Percentiles rank a stretch among this genome's conserved stretches.
These are phyloP conservation scores for Aquilaria agallochum DNA, from an alignment of 441 rosid genomes.

Conservation along the genomic window DNA sequence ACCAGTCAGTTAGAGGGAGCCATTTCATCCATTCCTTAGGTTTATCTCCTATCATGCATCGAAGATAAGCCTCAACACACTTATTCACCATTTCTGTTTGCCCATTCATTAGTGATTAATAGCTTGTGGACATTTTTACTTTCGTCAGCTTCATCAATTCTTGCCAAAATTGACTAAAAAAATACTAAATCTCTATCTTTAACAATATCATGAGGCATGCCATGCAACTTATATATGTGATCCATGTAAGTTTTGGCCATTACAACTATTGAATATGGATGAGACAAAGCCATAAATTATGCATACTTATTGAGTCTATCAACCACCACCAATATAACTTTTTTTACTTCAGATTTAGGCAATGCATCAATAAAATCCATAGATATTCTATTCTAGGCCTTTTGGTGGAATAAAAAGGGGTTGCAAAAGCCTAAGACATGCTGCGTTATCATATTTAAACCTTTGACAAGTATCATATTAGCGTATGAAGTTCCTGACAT, in stretches of 20 bases:
- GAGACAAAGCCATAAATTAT: neutral
- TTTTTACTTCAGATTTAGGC: neutral
- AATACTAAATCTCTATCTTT: neutral
- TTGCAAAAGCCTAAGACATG: neutral
- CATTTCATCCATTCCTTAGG: too few species aligned
- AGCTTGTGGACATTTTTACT: too few species aligned
- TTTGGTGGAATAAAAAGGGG: slow-evolving; percentile 1
- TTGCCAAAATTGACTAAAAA: neutral
- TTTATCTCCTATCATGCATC: too few species aligned
- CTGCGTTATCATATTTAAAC: too few species aligned
- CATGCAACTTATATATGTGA: too few species aligned
- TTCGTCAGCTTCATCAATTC: too few species aligned
- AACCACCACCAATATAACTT: neutral
- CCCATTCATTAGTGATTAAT: too few species aligned
- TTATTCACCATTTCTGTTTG: too few species aligned
- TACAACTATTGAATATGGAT: too few species aligned
- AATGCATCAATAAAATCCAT: neutral
- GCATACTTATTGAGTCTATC: neutral
- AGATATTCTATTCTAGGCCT: neutral
- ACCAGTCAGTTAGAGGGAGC: too few species aligned
- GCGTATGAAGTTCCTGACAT: neutral
- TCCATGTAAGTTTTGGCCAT: too few species aligned
- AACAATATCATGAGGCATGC: neutral
- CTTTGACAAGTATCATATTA: neutral
- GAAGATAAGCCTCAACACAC: too few species aligned